Base-by-base conservation (phyloP, 495 filamentous ascomycete species). In the Cryomyces minteri region DNA sequence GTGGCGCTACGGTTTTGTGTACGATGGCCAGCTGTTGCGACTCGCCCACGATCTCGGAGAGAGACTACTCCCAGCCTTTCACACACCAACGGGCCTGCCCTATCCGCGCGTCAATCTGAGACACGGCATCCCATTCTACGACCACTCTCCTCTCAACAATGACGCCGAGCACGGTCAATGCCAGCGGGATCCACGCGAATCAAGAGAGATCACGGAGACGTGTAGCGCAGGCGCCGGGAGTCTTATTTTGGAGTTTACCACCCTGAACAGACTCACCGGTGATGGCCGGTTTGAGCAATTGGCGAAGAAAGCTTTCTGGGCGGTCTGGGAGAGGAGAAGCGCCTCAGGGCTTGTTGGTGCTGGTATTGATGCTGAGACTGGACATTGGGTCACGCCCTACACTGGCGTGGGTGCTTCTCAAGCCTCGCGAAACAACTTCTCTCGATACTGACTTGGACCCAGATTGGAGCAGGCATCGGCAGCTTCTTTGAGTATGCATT, bases 401-500 rank as follows among this genome's bases (percentile, higher is more conserved):
- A 74, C 88, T 18, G 90, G 92, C 11, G 69, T 72, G 61, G 50
- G 68, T 57, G 12, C 36, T 31, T 1, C 34, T 10, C 12, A 4
- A 25, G 18, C 18, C 18, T 38, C 34, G 11, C 39, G 2, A 2
- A 45, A 6, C 4, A 10, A n/a, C n/a, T 51, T 39, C 28, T 36
- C 31, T 46, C 33, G 30, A 47, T 44, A 36, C 18, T 41, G 7
- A n/a, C 6, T 43, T 69, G 25, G 6, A 25, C n/a, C 25, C 28
- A 55, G 69, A 88, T 98, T 54, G 90, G 90, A 34, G 90, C 90
- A 1, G 92, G 90, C 12, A 81, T 92, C 51, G 90, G 96, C 60
- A 94, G 87, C 63, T 98, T 96, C 63, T 96, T 88, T 54, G 90
- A 98, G 64, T 98, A 98, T 58, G 90, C 90, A 2, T 71, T 94